Conservation (phyloP, 345 rosid species). For the Bretschneidera sinensis region DNA sequence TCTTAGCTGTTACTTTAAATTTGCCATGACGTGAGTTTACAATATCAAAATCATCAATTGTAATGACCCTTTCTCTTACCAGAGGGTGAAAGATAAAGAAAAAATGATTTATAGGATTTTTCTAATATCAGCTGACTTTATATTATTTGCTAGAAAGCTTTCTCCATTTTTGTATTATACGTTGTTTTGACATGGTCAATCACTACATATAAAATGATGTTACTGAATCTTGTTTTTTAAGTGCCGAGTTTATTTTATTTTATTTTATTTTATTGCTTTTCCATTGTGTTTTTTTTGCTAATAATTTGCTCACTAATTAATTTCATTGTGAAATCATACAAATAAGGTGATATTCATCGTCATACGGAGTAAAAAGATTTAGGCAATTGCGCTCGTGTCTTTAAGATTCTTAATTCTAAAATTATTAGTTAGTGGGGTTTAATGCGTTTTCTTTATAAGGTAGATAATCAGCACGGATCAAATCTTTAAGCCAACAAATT, state of each 20-base stretch:
- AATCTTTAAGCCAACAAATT: no score
- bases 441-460: no score
- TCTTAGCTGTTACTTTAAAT: not conserved
- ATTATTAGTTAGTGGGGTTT: no score
- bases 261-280: not conserved
- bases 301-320: no score
- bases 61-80: not conserved
- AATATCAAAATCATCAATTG: not conserved
- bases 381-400: no score
- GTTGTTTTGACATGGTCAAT: slow-evolving; percentile 20
- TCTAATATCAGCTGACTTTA: slow-evolving; percentile 8
- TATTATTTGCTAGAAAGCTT: not conserved
- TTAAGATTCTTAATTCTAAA: no score
- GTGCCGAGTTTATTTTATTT: not conserved
- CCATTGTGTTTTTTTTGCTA: not conserved
- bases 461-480: no score
- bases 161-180: not conserved
- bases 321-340: no score
- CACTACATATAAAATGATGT: slow-evolving; percentile 7
- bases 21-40: not conserved
- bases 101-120: not conserved
- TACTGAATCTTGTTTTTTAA: slow-evolving; percentile 6
- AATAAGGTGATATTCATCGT: no score
- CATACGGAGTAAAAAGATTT: no score
- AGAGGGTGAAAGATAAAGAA: not conserved